phyloP scores from a whole-genome alignment of 495 filamentous ascomycete species.

The Podospora bellae-mahoneyi region DNA sequence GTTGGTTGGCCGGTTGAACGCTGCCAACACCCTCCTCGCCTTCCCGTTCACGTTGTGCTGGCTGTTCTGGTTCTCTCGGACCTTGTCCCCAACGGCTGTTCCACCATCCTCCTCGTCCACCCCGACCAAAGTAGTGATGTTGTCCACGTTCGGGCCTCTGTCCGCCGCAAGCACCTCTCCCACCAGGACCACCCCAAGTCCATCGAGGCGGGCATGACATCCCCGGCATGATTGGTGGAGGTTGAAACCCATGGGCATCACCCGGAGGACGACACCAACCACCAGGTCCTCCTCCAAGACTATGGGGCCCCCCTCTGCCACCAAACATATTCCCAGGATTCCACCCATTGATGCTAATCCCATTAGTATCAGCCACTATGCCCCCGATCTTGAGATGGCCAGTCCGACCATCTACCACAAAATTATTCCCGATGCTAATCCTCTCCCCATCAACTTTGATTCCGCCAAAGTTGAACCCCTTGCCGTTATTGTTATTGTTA shows the following conservation, averaged over 20 bases:
- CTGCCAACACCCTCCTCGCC: slow-evolving; percentile 2
- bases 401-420: slow-evolving; percentile 40
- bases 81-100: background rate
- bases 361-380: slow-evolving; percentile 30
- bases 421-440: slow-evolving; percentile 37
- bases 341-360: slow-evolving; percentile 33
- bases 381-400: slow-evolving; percentile 38
- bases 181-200: slow-evolving; percentile 2
- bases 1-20: background rate
- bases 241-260: slow-evolving; percentile 1
- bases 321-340: slow-evolving; percentile 24
- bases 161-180: background rate
- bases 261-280: background rate
- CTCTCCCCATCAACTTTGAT: slow-evolving; percentile 39
- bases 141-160: background rate
- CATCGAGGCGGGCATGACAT: background rate
- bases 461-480: slow-evolving; percentile 35
- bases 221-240: background rate
- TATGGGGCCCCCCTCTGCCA: background rate
- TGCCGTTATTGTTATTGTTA: background rate
- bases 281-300: background rate
- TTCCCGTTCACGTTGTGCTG: background rate
- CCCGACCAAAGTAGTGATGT: slow-evolving; percentile 6
- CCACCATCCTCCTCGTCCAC: slow-evolving; percentile 8
- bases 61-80: background rate